phyloP scores from a whole-genome alignment of 2,329 filamentous ascomycete species.

The Cercospora nicotianae region DNA sequence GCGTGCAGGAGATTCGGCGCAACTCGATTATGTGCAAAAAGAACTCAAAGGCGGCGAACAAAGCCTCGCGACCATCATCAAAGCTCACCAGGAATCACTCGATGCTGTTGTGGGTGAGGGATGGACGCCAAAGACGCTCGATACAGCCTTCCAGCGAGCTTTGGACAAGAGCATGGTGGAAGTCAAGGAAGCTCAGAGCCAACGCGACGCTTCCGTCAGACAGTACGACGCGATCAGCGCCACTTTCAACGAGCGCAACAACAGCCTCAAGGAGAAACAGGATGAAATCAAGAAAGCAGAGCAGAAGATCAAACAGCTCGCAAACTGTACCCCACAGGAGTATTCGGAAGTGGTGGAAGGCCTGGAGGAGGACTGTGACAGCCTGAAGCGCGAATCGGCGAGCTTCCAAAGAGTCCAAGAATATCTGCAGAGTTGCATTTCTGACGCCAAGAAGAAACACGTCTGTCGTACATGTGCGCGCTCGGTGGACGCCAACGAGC shows the following conservation, averaged over 20 bases:
- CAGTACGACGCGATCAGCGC: constrained; percentile 71
- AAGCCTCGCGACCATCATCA: constrained; percentile 73
- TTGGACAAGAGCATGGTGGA: constrained; percentile 59
- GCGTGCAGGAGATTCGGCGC: constrained; percentile 77
- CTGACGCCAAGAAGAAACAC: constrained; percentile 63
- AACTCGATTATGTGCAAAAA: constrained; percentile 79
- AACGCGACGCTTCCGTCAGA: constrained; percentile 70
- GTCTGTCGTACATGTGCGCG: constrained; percentile 76
- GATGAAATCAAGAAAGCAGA: constrained; percentile 56
- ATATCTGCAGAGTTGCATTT: constrained; percentile 33
- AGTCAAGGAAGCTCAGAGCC: constrained; percentile 65
- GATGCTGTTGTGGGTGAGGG: constrained; percentile 60
- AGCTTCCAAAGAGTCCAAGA: constrained; percentile 25
- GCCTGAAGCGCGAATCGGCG: constrained; percentile 60
- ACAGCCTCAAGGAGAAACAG: constrained; percentile 64
- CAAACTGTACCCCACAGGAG: constrained; percentile 54
- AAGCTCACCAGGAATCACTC: constrained; percentile 72
- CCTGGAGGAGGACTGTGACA: constrained; percentile 45
- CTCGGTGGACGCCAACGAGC: constrained; percentile 61
- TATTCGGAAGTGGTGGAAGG: constrained; percentile 55
- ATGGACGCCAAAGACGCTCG: constrained; percentile 71
- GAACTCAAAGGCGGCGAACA: constrained; percentile 72
- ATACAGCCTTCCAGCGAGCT: constrained; percentile 66
- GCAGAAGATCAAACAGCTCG: constrained; percentile 53
- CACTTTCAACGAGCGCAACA: constrained; percentile 64